Conservation (phyloP, 306 rosid genomes). For the Senna tora region DNA sequence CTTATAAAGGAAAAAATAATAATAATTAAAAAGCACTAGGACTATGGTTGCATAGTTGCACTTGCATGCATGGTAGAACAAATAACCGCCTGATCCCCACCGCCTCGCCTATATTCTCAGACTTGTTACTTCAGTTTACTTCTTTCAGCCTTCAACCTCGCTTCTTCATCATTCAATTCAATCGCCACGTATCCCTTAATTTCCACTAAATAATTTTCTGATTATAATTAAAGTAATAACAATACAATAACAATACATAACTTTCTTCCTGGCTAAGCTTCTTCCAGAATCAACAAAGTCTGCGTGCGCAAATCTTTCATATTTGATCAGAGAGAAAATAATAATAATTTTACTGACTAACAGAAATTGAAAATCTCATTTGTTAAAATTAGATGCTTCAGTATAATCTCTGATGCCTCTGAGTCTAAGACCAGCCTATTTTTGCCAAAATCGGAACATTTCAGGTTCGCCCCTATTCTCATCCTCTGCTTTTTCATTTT, state of each 20-base stretch:
- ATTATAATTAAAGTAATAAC: not conserved
- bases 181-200: constrained; percentile 23
- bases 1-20: no score
- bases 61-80: no score
- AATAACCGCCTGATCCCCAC: no score
- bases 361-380: not conserved
- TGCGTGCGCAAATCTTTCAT: not conserved
- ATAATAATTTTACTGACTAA: no score
- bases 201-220: not conserved
- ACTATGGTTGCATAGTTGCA: no score
- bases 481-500: constrained; percentile 27
- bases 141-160: no score
- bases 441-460: constrained; percentile 37
- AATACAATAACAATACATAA: not conserved
- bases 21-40: no score
- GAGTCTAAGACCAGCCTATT: constrained; percentile 16
- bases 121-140: no score
- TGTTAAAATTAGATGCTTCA: constrained; percentile 7
- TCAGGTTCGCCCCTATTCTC: constrained; percentile 42
- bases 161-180: no score
- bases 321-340: constrained; percentile 31
- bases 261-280: constrained; percentile 26
- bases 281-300: constrained; percentile 29
- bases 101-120: no score
- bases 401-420: constrained; percentile 36